Base-by-base conservation (phyloP, 768 basidiomycete species). In the Xanthoconium stramineum region DNA sequence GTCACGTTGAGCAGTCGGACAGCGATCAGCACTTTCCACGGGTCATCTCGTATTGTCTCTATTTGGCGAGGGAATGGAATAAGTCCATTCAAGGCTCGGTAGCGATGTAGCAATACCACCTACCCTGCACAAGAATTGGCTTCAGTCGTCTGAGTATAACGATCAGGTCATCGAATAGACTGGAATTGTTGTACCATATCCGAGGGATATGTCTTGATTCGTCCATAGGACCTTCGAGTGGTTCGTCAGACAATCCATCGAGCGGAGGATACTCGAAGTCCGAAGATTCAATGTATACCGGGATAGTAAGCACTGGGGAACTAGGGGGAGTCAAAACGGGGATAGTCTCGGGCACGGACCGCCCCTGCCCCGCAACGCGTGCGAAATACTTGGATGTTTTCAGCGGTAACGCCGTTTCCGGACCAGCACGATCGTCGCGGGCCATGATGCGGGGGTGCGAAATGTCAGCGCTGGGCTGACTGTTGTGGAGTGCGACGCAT, bases 1-100 rank as follows among this genome's bases (percentile, higher is more conserved):
- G 89, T 89, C 65, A 85, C 84, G 64, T 91, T 91, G 19, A 91
- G 78, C 6, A 91, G 72, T 36, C 79, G 83, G 7, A 82, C 82
- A 1, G 83, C 85, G 19, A 90, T 75, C 8, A 91, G 74, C 36
- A 91, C 67, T 66, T 83, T 87, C 86, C 88, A 90, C 7, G 85
- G 84, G 60, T 84, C 77, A 19, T 78, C 67, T 0, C 78, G 74
- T 24, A 88, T 72, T 44, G 63, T 65, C 62, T 85, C 83, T 86
- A 52, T 24, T 51, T 19, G 35, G 1, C 11, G 6, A 30, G 3
- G n/a, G 19, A 5, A 14, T 13, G 0, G 3, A 12, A n/a, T n/a
- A n/a, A n/a, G n/a, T n/a, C 43, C 38, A 36, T 45, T 11, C 6
- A 36, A 5, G 24, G 2, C 28, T 6, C 24, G 17, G 12, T 6